Base-by-base conservation (phyloP, 1,284 basidiomycete species). In the Trichosporon ovoides region DNA sequence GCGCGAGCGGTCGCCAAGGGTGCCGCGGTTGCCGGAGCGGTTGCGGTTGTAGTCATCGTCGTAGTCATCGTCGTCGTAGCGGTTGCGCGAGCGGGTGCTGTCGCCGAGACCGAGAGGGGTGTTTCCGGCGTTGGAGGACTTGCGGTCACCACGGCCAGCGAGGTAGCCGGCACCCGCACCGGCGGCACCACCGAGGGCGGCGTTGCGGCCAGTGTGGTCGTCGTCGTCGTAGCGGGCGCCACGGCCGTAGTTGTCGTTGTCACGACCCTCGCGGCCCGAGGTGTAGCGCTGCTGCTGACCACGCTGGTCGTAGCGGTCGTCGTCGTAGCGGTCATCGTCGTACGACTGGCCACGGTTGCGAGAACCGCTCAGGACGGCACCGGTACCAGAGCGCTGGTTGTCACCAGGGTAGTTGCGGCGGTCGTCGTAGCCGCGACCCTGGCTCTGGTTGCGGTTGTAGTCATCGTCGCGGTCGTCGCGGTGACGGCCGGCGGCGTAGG, bases 131-230 rank as follows among this genome's bases (percentile, higher is more conserved):
- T 31, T 31, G 5, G 28, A n/a, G n/a, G n/a, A 31, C 28, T 9
- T 9, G 28, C 28, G 28, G 5, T 9, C 28, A 9, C 28, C 28
- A 9, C 28, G 28, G 5, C 28, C 28, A 9, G 28, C 28, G 28
- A 31, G 28, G 28, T 31, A 31, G 19, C 36, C 51, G 19, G 51
- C 36, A 35, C 36, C 35, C 7, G 51, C 51, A 14, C 36, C 51
- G 12, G 51, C 51, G 7, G 35, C 51, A 12, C 19, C 51, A 10
- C 35, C 51, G 18, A 52, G 20, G 2, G 51, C 51, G 22, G 51
- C 36, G 24, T 52, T 38, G 36, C 51, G 51, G 51, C 51, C 51
- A 5, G 51, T 22, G 50, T 52, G 35, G 35, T 34, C 48, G 48
- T 18, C 24, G 14, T 20, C 38, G 28, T 24, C 43, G 24, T n/a